Base-by-base conservation (phyloP, 192 early-diverging fungal species). In the Backusella mclennaniae region DNA sequence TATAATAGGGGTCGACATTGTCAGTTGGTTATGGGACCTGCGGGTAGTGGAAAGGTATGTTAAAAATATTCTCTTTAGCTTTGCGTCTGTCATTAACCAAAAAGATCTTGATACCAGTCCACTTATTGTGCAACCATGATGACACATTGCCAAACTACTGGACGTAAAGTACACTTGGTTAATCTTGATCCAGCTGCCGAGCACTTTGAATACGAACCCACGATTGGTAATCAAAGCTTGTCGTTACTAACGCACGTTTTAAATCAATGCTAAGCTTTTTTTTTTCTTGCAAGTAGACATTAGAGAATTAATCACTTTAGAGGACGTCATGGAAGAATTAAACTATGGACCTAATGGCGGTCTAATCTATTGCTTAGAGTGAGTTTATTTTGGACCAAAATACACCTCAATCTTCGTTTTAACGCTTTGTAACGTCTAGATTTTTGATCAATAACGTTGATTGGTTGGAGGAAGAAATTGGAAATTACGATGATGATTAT, bases 151-250 rank as follows among this genome's bases (percentile, higher is more conserved):
- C 92, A 98, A 80, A 90, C 91, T 7, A 88, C 92, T 59, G 91
- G 92, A 46, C 86, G 98, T 44, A 77, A 88, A 1, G 95, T 97
- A 6, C 95, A 99, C 76, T 89, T 99, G 21, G 92, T 99, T 0
- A 99, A 99, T 82, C 86, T 99, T 70, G 98, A 99, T 83, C 98
- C 98, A 21, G 98, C 98, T 12, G 98, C 98, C 0, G 98, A 99
- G 72, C 86, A 93, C 35, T 99, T 98, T 78, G 94, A 96, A 82
- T 97, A 99, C 80, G 87, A 93, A 73, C 96, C 96, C 9, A 87
- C 94, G 0, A 95, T 94, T 41, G 92, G 89, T 93, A 83, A 70
- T 49, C 5, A 4, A 2, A 33, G 11, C 11, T 26, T 42, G 2
- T 67, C 1, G 31, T 35, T 35, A 75, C 12, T 6, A 49, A 12